Conservation (phyloP, 306 rosid species). For the Lathyrus aphaca region DNA sequence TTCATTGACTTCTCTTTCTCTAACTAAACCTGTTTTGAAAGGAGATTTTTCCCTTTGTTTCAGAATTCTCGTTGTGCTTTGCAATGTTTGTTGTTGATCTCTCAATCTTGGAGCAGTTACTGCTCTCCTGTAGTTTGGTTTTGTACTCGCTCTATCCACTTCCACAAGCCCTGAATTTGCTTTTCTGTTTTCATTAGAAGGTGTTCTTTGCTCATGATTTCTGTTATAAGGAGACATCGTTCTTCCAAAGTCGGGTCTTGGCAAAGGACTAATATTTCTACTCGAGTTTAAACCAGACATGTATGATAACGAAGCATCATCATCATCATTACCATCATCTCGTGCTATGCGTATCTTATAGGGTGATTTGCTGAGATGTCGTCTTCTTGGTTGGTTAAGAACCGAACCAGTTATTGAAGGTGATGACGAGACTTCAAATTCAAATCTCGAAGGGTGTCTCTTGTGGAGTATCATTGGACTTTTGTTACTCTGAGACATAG, state of each 20-base stretch:
- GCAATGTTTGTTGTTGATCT: conserved; percentile 39
- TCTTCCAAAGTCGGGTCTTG: conserved; percentile 56
- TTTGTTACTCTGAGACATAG: conserved; percentile 34
- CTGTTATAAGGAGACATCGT: conserved; percentile 49
- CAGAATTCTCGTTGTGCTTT: conserved; percentile 38
- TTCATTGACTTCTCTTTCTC: conserved; percentile 77
- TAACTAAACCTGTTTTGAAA: conserved; percentile 47
- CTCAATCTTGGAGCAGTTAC: conserved; percentile 72
- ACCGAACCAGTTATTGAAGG: conserved; percentile 22
- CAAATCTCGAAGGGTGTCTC: conserved; percentile 51
- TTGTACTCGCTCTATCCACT: conserved; percentile 42
- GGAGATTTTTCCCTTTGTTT: conserved; percentile 45
- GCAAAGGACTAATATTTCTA: conserved; percentile 59
- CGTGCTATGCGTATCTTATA: conserved; percentile 49
- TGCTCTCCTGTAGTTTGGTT: conserved; percentile 56
- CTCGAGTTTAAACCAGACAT: conserved; percentile 33
- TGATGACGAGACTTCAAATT: conserved; percentile 41
- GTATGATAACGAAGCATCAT: conserved; percentile 24
- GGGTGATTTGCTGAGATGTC: conserved; percentile 67
- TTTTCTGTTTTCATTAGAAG: conserved; percentile 22
- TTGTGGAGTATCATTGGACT: conserved; percentile 50
- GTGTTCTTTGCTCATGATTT: conserved; percentile 36
- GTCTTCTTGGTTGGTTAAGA: conserved; percentile 42
- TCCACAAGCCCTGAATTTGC: conserved; percentile 23
- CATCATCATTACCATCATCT: conserved; percentile 23